phyloP scores from a whole-genome alignment of 805 yeast species.

The Torulaspora microellipsoides region DNA sequence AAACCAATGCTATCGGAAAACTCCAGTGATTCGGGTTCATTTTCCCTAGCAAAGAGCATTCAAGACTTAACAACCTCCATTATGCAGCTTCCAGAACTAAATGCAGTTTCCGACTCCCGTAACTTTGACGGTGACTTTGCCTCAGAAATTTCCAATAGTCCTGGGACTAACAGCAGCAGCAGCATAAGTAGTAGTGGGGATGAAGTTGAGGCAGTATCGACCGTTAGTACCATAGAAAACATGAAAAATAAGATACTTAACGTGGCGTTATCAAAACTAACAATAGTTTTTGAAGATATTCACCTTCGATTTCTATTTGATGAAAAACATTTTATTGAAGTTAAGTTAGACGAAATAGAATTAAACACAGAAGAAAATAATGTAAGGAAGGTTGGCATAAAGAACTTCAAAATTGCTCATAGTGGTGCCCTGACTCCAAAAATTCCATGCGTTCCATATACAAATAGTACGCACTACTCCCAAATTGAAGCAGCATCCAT shows the following conservation, averaged over 20 bases:
- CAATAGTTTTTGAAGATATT: conserved; percentile 45
- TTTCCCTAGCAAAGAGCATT: conserved; percentile 66
- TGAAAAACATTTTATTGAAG: conserved; percentile 32
- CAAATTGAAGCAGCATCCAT: conserved; percentile 66
- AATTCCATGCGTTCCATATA: conserved; percentile 17
- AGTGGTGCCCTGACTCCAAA: conserved; percentile 35
- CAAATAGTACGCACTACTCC: conserved; percentile 56
- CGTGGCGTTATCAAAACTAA: conserved; percentile 58
- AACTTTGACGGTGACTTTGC: conserved; percentile 9
- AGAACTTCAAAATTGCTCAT: conserved; percentile 40
- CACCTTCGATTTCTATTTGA: conserved; percentile 49
- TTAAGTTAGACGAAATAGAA: conserved; percentile 29
- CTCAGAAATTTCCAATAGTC: conserved; percentile 17
- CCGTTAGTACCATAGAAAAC: conserved; percentile 40
- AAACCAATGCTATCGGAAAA: conserved; percentile 19
- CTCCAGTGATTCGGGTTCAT: conserved; percentile 30
- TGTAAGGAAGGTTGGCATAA: conserved; percentile 38
- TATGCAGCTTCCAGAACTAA: conserved; percentile 34
- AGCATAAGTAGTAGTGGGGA: conserved; percentile 13
- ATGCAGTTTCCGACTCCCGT: conserved; percentile 15
- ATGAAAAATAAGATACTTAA: conserved; percentile 64
- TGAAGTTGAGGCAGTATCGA: conserved; percentile 10
- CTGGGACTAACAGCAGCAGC: conserved; percentile 9
- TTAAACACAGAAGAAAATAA: conserved; percentile 43
- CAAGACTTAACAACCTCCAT: conserved; percentile 62